Evolutionary conservation across 2,329 filamentous ascomycete species (phyloP), one percentile per base, ranked within the genome.

Genomic region (Paraphaeosphaeria minitans): DNA sequence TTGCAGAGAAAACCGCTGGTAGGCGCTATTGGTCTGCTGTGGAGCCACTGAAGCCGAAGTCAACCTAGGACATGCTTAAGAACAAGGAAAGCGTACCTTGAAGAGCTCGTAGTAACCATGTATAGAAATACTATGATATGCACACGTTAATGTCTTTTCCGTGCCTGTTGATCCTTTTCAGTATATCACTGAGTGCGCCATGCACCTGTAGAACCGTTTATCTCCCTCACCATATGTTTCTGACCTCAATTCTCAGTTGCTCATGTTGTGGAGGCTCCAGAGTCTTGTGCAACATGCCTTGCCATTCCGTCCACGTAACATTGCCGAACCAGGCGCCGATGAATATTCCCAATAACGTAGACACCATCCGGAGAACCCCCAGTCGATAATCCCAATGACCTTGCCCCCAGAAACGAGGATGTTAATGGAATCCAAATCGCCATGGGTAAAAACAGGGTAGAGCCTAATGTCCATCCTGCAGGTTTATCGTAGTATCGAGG

Each of bases 271-370:
- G 1, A 70, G 68, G 48, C 31, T 57, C 63, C 37, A 68, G 60
- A 22, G 66, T 6, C 24, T 47, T 52, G 29, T 47, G 31, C n/a
- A 68, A 52, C 21, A 60, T 59, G 37, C 54, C 48, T 42, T 63
- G 64, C 68, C 35, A 83, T 75, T 73, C 39, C 59, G 43, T 79
- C 53, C 24, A 63, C 33, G 3, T 69, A 55, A 57, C 68, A 58
- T 80, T 82, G 27, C 78, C 79, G 66, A 80, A 70, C 58, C 68
- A 74, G n/a, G n/a, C 1, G 76, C 74, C 8, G 68, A 71, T 8
- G 77, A 79, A 57, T 79, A 80, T 59, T 81, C 79, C 79, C 78
- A 82, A 65, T 80, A 83, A n/a, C 73, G 68, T 1, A 80, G 80
- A 64, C 79, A 82, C 79, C 78, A 83, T 1, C 80, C 81, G 2